Evolutionary conservation across 2,329 filamentous ascomycete species (phyloP).

Genomic region (Talaromyces sp.): DNA sequence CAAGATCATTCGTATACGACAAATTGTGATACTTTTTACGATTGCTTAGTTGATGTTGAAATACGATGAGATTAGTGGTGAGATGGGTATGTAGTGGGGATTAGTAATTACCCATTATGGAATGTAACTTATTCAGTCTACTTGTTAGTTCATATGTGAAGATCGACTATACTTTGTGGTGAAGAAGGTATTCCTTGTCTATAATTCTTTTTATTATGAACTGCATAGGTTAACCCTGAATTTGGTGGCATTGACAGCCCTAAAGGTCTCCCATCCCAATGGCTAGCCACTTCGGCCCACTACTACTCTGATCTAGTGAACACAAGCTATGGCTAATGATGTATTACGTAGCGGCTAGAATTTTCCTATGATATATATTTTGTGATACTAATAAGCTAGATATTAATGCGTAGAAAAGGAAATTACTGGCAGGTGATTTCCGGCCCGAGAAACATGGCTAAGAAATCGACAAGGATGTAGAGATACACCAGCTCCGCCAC

Average conservation of each 20-base stretch:
- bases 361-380: not conserved
- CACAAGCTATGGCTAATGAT: not conserved
- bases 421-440: not conserved
- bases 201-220: not conserved
- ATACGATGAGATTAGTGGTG: not conserved
- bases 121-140: not conserved
- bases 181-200: not conserved
- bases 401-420: not conserved
- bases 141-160: not conserved
- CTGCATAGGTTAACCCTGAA: not conserved
- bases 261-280: not conserved
- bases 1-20: not conserved
- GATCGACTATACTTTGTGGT: not conserved
- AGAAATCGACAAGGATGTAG: not conserved
- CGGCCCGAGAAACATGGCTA: not conserved
- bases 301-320: not conserved
- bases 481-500: not conserved
- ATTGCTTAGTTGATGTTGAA: not conserved
- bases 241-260: not conserved
- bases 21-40: not conserved
- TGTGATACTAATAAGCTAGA: not conserved
- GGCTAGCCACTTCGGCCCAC: not conserved
- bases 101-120: not conserved
- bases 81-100: not conserved
- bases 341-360: not conserved